Evolutionary conservation across 345 rosid genomes (phyloP), one percentile per base, ranked within the genome.

Genomic region (Citrus hindsii): DNA sequence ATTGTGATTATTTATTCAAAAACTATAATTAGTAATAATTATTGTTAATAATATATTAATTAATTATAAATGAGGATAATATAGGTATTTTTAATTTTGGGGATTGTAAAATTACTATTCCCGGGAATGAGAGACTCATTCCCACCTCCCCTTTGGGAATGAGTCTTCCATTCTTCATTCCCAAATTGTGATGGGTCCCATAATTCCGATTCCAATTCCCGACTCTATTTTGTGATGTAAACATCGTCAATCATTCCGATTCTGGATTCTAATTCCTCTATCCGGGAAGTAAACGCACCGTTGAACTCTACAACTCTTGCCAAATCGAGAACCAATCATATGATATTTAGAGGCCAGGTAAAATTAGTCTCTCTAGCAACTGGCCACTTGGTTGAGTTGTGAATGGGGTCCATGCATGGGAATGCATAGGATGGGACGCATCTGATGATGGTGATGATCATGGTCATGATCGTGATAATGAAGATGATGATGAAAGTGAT

Each of bases 221-320:
- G 0, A 30, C 0, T 30, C 32, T 30, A 30, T 30, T 30, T 30
- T 30, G 0, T 0, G 32, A 30, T 0, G 32, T 30, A 30, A 30
- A 30, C 0, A 30, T 4, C 0, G 4, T 0, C 32, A 30, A 30
- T 30, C 0, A 30, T 30, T 30, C 0, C 0, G 0, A 30, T 30
- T 30, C 0, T 2, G 3, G 0, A 30, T 30, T 30, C 32, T 30
- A 30, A 30, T 30, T 30, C 3, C 0, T 0, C 4, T 0, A 30
- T 30, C 32, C 32, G 0, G 3, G 3, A 30, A 30, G 0, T 30
- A 30, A 30, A 30, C 4, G 4, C 32, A 30, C 32, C 4, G 0
- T 30, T 53, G 59, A 65, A 32, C 67, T 73, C 76, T 70, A 80
- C 79, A 74, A 37, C 67, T 27, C 66, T 38, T 58, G 48, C 51